A percentile compares a stretch with the other conserved stretches of the same genome.
phyloP scores from a whole-genome alignment of 1,139 yeast species.

The Sugiyamaella neomexicana region DNA sequence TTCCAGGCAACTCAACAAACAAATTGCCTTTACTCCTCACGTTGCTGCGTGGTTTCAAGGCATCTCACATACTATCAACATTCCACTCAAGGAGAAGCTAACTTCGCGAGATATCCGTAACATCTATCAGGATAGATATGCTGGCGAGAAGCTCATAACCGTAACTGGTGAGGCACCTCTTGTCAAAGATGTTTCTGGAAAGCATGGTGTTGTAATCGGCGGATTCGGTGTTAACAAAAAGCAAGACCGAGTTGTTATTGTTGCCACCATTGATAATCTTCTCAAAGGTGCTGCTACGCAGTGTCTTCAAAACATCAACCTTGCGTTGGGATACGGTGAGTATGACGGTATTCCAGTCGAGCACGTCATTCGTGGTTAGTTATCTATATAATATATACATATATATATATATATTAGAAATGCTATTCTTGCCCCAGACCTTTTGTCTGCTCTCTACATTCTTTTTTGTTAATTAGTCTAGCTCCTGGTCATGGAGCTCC shows the following conservation, averaged over 20 bases:
- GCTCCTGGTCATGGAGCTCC: constrained; percentile 9
- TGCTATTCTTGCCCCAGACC: not conserved
- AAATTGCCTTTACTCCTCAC: constrained; percentile 91
- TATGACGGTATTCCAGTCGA: constrained; percentile 83
- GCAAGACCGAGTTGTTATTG: constrained; percentile 87
- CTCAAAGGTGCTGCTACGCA: constrained; percentile 99
- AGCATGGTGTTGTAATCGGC: constrained; percentile 92
- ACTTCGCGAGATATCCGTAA: constrained; percentile 81
- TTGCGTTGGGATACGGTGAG: constrained; percentile 87
- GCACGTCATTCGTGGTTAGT: constrained; percentile 31
- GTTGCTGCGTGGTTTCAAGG: constrained; percentile 99
- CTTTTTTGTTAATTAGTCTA: constrained; percentile 6
- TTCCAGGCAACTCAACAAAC: constrained; percentile 70
- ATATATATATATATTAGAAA: constrained; percentile 6
- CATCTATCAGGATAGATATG: constrained; percentile 84
- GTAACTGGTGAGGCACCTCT: constrained; percentile 89
- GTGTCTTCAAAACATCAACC: constrained; percentile 91
- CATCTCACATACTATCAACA: constrained; percentile 84
- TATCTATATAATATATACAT: not conserved
- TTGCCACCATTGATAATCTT: constrained; percentile 92
- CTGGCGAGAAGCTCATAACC: constrained; percentile 81
- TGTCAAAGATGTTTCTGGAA: constrained; percentile 87
- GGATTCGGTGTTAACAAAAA: constrained; percentile 91
- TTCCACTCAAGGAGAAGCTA: constrained; percentile 75
- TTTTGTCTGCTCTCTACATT: not conserved